Evolutionary conservation across 2,329 filamentous ascomycete species (phyloP).

Genomic region (Malbranchea cinnamomea): DNA sequence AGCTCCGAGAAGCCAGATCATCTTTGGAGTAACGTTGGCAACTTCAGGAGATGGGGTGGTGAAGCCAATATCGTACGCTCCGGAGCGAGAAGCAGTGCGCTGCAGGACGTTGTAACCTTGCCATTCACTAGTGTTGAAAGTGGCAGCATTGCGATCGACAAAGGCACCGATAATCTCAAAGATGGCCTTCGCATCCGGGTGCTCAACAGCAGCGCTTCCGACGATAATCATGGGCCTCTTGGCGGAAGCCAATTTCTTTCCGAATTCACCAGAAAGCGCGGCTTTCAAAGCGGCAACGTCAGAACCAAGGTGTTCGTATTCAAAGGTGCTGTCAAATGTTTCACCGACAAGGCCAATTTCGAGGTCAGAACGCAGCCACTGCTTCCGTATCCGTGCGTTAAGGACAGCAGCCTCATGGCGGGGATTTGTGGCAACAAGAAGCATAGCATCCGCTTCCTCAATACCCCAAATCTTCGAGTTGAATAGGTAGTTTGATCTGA

Average conservation of each 20-base stretch:
- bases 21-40: constrained; percentile 76
- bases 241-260: constrained; percentile 76
- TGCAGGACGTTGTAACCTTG: constrained; percentile 97
- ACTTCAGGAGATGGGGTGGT: constrained; percentile 69
- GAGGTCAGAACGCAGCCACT: constrained; percentile 90
- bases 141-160: constrained; percentile 81
- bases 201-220: constrained; percentile 82
- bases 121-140: constrained; percentile 82
- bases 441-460: constrained; percentile 81
- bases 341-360: constrained; percentile 86
- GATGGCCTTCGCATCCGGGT: constrained; percentile 78
- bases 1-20: constrained; percentile 90
- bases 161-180: constrained; percentile 84
- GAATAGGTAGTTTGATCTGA: constrained; percentile 90
- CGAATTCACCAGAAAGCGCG: constrained; percentile 72
- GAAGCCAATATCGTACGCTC: constrained; percentile 93
- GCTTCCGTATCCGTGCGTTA: constrained; percentile 93
- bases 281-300: constrained; percentile 70
- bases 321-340: constrained; percentile 84
- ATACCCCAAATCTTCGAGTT: constrained; percentile 91
- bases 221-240: constrained; percentile 95
- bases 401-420: constrained; percentile 88
- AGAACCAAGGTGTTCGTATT: constrained; percentile 77
- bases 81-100: constrained; percentile 77
- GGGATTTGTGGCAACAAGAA: constrained; percentile 89